phyloP scores from a whole-genome alignment of 768 basidiomycete species.

The Hygrophoropsis aurantiaca region DNA sequence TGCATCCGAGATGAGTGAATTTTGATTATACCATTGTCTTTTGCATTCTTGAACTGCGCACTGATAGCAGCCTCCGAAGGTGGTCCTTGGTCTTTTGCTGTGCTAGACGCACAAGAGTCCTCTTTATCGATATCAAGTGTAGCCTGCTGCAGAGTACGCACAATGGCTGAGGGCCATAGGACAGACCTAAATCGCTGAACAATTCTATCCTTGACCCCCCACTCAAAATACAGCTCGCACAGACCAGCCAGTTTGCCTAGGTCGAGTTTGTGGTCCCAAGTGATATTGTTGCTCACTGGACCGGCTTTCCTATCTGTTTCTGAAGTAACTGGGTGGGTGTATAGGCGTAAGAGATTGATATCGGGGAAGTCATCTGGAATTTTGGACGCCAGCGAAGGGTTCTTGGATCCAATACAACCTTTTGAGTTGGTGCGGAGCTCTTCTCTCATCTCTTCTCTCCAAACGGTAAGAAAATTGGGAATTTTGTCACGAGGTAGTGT shows the following conservation, averaged over 20 bases:
- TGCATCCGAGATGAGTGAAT: constrained; percentile 69
- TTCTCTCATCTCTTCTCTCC: constrained; percentile 61
- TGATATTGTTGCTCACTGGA: constrained; percentile 38
- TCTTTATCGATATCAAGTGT: constrained; percentile 49
- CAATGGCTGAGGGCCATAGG: constrained; percentile 74
- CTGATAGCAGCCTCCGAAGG: constrained; percentile 51
- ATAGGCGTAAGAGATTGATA: constrained; percentile 74
- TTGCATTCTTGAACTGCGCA: too few relatives aligned
- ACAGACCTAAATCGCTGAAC: constrained; percentile 82
- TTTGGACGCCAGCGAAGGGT: constrained; percentile 58
- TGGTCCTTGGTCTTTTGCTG: constrained; percentile 38
- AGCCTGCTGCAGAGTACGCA: constrained; percentile 68
- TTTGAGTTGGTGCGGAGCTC: constrained; percentile 72
- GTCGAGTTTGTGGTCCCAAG: constrained; percentile 62
- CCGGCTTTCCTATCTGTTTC: constrained; percentile 62
- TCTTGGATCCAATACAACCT: constrained; percentile 63
- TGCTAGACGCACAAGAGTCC: constrained; percentile 43
- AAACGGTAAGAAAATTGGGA: constrained; percentile 51
- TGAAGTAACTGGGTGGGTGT: constrained; percentile 75
- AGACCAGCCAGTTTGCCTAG: constrained; percentile 69
- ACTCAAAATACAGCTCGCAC: constrained; percentile 90
- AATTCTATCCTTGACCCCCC: constrained; percentile 83
- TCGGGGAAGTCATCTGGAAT: constrained; percentile 71
- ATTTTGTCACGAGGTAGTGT: constrained; percentile 46
- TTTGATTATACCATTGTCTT: too few relatives aligned